Evolutionary conservation across 345 rosid genomes (phyloP).

Genomic region (Salix purpurea): DNA sequence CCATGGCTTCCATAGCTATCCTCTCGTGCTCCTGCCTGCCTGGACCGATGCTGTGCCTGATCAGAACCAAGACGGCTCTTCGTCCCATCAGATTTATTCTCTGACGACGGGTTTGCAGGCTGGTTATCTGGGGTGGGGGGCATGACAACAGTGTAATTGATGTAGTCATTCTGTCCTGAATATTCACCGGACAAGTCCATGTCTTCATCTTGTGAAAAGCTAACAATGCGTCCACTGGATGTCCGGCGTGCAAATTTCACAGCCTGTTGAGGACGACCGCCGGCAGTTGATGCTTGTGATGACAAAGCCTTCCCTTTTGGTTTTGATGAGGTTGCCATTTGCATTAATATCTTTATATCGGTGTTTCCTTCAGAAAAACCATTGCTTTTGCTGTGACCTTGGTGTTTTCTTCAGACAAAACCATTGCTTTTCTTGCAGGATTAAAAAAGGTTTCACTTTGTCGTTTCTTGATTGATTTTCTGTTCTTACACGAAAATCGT

Average conservation of each 20-base stretch:
- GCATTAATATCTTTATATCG: neutral
- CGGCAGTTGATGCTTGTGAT: constrained; percentile 37
- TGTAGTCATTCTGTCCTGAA: constrained; percentile 69
- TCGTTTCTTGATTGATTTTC: neutral
- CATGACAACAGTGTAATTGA: constrained; percentile 84
- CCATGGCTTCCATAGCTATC: constrained; percentile 7
- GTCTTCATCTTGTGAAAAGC: constrained; percentile 73
- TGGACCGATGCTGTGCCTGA: constrained; percentile 7
- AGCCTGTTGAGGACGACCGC: constrained; percentile 51
- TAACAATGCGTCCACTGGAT: constrained; percentile 61
- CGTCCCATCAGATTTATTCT: constrained; percentile 31
- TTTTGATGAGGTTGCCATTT: constrained; percentile 33
- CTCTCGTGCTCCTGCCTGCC: constrained; percentile 11
- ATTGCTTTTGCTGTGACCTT: neutral
- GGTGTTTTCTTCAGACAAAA: neutral
- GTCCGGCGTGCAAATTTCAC: constrained; percentile 64
- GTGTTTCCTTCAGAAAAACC: neutral
- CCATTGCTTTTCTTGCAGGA: neutral
- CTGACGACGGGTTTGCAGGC: constrained; percentile 38
- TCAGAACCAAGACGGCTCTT: constrained; percentile 28
- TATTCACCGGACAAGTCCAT: constrained; percentile 61
- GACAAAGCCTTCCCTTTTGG: constrained; percentile 38
- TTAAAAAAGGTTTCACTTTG: neutral
- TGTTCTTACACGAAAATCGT: neutral
- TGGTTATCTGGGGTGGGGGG: constrained; percentile 97